Evolutionary conservation across 2,329 filamentous ascomycete species (phyloP), one percentile per base, ranked within the genome.

Genomic region (Apiospora marii): DNA sequence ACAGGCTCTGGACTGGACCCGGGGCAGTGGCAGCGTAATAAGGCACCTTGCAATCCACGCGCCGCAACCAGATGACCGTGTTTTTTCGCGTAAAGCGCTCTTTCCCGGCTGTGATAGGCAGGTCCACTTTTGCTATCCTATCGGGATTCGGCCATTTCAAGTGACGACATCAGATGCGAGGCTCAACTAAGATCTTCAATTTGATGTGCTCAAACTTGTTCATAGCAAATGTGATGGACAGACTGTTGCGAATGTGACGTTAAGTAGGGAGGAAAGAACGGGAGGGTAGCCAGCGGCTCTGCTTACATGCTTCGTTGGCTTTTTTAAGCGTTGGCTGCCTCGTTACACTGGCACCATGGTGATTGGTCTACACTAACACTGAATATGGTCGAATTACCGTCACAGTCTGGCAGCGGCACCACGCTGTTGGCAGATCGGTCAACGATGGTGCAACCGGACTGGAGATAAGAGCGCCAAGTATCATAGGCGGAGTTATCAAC

Each of bases 71-170:
- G 34, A 24, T 41, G 34, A 41, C 16, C 58, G 58, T 64, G 58
- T 64, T 41, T 64, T 64, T 64, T 64, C 58, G 58, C 34, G 58
- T 64, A 64, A 41, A 64, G 58, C 58, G 58, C 58, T 41, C 58
- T 64, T 64, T 64, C 34, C 58, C 34, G 8, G 58, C 14, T 37
- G 13, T n/a, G 58, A 41, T 64, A 61, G 53, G 34, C 30, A 61
- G 30, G 16, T 19, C 53, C 53, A 61, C 53, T 61, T 30, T 30
- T 8, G 8, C 53, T 37, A n/a, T 61, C 51, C 53, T 37, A 61
- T 61, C 53, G 53, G 53, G 30, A 22, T 14, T 16, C 30, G 27
- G 16, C 30, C 30, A 34, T 37, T 61, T 61, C 16, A n/a, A 37
- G 53, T 61, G 53, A 61, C 53, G 53, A 61, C 53, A 37, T 41